Conservation (phyloP, 352 stramenopile genomes). For the Pythium rhizo-oryzae region DNA sequence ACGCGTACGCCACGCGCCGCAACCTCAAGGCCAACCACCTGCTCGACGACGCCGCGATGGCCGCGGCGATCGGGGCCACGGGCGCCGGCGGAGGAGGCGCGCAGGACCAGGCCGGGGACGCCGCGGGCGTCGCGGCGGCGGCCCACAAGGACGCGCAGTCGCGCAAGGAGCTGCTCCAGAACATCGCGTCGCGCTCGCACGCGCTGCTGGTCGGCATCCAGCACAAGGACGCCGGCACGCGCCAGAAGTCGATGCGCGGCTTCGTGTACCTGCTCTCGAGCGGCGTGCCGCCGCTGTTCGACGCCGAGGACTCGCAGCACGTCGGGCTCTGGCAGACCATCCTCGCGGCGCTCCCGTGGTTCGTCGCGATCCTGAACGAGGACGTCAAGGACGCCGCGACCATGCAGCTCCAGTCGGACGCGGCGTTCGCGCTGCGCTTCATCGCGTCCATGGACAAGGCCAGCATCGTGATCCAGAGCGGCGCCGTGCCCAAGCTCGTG, state of each 20-base stretch:
- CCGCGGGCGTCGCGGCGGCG: conserved; percentile 13
- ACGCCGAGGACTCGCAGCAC: conserved; percentile 85
- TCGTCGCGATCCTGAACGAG: conserved; percentile 79
- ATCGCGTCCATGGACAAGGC: conserved; percentile 91
- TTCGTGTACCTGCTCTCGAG: conserved; percentile 89
- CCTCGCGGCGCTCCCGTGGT: conserved; percentile 75
- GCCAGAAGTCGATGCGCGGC: conserved; percentile 84
- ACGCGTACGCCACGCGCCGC: conserved; percentile 84
- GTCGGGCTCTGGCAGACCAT: conserved; percentile 81
- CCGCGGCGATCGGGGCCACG: conserved; percentile 4
- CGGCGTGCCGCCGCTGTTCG: conserved; percentile 82
- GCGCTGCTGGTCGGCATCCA: conserved; percentile 83
- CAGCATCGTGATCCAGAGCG: conserved; percentile 64
- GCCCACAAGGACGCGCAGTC: conserved; percentile 42
- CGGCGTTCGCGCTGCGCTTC: conserved; percentile 85
- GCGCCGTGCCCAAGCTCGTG: conserved; percentile 76
- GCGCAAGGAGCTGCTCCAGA: conserved; percentile 74
- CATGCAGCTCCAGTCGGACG: conserved; percentile 84
- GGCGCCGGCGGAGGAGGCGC: not conserved
- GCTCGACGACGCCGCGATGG: conserved; percentile 38
- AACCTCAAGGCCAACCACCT: conserved; percentile 82
- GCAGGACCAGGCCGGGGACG: conserved; percentile 1
- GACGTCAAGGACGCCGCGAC: conserved; percentile 58
- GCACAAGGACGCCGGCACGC: conserved; percentile 67
- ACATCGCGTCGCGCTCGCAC: conserved; percentile 79